Evolutionary conservation across 179 eudicot genomes (phyloP), one percentile per base, ranked within the genome.

Genomic region (Beta corolliflora): DNA sequence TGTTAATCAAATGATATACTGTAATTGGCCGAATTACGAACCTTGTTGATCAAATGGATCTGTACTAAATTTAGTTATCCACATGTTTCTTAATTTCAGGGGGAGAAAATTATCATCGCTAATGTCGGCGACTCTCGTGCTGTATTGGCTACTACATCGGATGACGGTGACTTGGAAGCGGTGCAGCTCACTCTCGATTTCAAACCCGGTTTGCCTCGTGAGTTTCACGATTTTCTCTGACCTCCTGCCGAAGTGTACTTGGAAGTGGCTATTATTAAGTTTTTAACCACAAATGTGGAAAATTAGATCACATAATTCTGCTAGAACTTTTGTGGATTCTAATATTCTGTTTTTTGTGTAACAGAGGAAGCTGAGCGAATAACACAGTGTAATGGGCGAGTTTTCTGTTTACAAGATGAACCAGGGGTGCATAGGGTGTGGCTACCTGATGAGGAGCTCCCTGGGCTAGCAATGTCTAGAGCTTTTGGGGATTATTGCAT

Each of bases 61-160:
- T 36, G 21, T 53, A 23, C 77, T 81, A 65, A 25, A 15, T 31
- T 29, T 53, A 55, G 15, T 14, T 14, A 60, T 73, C 59, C 45
- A 48, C 68, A 15, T 83, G 5, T 85, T 61, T n/a, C 29, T 14
- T 46, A 5, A 58, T 71, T 0, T 25, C 83, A 95, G 98, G 98
- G 97, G 53, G 97, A 92, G 46, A 82, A 72, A 76, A 80, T 95
- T 36, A 84, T 89, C 64, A 78, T 93, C 29, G 91, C 99, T 71
- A 95, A 93, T 73, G 98, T 95, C 8, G 99, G 99, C 7, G 99
- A 95, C 78, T 93, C 99, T 15, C 95, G 99, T 36, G 98, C 97
- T 72, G 99, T 95, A 70, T 81, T 95, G 69, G 99, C 90, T 69
- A 95, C 97, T 64, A 86, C 91, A 73, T 87, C 90, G 45, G 94